Conservation (phyloP, 768 basidiomycete species). For the Leucogyrophana mollusca region DNA sequence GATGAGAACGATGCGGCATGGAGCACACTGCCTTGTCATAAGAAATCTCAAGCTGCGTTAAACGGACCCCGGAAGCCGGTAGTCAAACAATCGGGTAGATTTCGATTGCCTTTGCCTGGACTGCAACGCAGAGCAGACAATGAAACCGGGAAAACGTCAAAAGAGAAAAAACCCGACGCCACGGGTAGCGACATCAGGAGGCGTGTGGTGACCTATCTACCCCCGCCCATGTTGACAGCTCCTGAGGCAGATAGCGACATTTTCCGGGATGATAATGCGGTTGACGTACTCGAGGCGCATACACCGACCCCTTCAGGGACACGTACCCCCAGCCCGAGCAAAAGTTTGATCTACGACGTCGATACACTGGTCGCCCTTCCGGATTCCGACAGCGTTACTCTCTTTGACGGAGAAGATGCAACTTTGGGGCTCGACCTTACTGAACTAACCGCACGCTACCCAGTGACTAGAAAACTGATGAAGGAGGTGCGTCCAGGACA, state of each 20-base stretch:
- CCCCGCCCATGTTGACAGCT: conserved; percentile 17
- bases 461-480: conserved; percentile 12
- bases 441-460: conserved; percentile 17
- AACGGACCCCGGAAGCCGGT: neutral
- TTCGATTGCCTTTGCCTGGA: conserved; percentile 16
- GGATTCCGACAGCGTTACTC: conserved; percentile 26
- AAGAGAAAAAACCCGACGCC: neutral
- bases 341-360: neutral
- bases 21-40: conserved; percentile 6
- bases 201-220: conserved; percentile 29
- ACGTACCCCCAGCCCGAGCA: neutral
- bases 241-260: neutral
- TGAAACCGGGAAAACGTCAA: neutral
- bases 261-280: neutral
- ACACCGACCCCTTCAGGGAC: neutral
- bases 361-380: conserved; percentile 6
- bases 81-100: conserved; percentile 17
- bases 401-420: conserved; percentile 20
- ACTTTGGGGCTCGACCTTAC: conserved; percentile 14
- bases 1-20: conserved; percentile 18
- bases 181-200: neutral
- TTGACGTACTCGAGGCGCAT: too few species aligned
- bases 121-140: neutral
- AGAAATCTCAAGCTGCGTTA: neutral
- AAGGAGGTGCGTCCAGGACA: conserved; percentile 22